phyloP scores from a whole-genome alignment of 345 rosid species.

The Eucalyptus sideroxylon region DNA sequence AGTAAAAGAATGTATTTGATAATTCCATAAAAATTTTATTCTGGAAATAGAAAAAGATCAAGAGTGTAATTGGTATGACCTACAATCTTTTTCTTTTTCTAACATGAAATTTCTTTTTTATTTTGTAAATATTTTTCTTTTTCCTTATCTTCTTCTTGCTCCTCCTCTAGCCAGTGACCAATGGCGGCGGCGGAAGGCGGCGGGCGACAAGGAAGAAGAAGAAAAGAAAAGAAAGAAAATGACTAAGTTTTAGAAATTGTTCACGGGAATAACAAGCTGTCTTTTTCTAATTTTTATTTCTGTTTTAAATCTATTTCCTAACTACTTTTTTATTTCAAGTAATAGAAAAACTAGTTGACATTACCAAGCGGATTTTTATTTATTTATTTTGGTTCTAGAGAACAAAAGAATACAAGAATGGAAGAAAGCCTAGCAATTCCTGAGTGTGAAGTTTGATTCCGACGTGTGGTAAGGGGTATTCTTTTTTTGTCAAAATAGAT shows the following conservation, averaged over 20 bases:
- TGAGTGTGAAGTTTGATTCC: no score
- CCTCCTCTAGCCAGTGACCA: rapidly evolving
- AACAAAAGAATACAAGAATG: no score
- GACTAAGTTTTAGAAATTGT: no score
- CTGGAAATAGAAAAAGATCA: rapidly evolving
- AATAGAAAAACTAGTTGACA: rapidly evolving
- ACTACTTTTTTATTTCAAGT: rapidly evolving
- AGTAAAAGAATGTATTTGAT: rapidly evolving
- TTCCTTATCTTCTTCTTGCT: no score
- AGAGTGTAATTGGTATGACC: rapidly evolving
- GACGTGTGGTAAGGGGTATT: no score
- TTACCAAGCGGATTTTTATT: rapidly evolving
- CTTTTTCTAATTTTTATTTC: rapidly evolving
- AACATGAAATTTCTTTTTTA: rapidly evolving
- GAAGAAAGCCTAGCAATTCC: no score
- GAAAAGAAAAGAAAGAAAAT: no score
- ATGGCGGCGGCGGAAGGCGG: rapidly evolving
- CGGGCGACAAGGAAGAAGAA: rapidly evolving
- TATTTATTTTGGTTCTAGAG: rapidly evolving
- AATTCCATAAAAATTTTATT: rapidly evolving
- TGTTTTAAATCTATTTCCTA: rapidly evolving
- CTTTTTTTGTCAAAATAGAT: not conserved
- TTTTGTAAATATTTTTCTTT: no score
- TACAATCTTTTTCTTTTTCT: no score
- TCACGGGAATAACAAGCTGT: rapidly evolving